Conservation (phyloP, 257 asterid genomes). For the Scutellaria baicalensis region DNA sequence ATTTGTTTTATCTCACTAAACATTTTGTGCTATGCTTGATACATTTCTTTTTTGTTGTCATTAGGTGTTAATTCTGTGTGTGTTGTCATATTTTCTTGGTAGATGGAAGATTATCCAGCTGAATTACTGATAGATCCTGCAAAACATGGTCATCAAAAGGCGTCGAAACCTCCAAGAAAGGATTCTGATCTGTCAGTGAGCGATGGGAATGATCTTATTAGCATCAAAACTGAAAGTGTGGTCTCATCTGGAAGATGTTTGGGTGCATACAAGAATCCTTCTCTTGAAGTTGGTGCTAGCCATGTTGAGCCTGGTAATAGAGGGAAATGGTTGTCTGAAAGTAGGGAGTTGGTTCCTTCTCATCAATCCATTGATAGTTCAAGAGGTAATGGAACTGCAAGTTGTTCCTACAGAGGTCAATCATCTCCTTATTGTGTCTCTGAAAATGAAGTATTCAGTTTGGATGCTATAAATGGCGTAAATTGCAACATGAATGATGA, state of each 20-base stretch:
- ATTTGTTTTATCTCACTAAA: neutral
- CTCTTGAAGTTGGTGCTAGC: constrained; percentile 26
- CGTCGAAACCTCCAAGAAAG: constrained; percentile 35
- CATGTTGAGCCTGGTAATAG: constrained; percentile 31
- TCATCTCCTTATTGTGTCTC: constrained; percentile 24
- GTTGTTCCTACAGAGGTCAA: constrained; percentile 44
- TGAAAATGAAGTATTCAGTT: constrained; percentile 20
- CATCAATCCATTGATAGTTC: constrained; percentile 17
- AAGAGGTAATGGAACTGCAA: constrained; percentile 37
- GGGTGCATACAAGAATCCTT: constrained; percentile 24
- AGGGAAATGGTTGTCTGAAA: constrained; percentile 44
- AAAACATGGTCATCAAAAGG: constrained; percentile 30
- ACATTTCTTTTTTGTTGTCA: neutral
- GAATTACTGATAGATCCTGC: constrained; percentile 49
- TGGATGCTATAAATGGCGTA: constrained; percentile 17
- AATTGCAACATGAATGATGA: constrained; percentile 18
- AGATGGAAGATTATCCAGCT: constrained; percentile 81
- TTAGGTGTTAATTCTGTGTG: constrained; percentile 20
- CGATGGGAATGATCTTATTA: constrained; percentile 25
- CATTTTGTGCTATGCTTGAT: neutral
- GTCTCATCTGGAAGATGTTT: constrained; percentile 35
- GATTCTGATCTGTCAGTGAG: constrained; percentile 24
- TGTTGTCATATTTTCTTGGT: constrained; percentile 24
- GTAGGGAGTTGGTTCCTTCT: constrained; percentile 45
- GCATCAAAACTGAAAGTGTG: constrained; percentile 29